Evolutionary conservation across 352 stramenopile genomes (phyloP).

Genomic region (Plasmopara halstedii): DNA sequence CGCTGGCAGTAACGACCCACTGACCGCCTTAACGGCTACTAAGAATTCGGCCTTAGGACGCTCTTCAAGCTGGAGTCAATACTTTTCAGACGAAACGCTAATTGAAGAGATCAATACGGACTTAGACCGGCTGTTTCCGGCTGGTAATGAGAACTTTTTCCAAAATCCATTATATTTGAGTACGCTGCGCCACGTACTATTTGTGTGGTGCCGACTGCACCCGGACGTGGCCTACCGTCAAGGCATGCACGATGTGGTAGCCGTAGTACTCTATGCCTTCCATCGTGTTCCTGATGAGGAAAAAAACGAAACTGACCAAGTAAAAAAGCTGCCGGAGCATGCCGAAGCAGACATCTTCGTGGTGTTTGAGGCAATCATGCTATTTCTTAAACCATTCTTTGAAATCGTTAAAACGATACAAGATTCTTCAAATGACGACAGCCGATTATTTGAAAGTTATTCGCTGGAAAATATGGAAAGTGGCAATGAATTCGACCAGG

Average conservation of each 20-base stretch:
- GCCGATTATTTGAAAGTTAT: slow-evolving; percentile 18
- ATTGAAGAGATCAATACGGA: slow-evolving; percentile 81
- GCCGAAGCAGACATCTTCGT: slow-evolving; percentile 63
- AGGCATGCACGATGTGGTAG: slow-evolving; percentile 79
- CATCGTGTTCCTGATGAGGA: slow-evolving; percentile 12
- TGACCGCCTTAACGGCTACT: slow-evolving; percentile 24
- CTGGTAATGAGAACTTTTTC: slow-evolving; percentile 70
- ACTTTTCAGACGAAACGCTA: slow-evolving; percentile 59
- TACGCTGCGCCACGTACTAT: slow-evolving; percentile 67
- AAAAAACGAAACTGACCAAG: slow-evolving; percentile 1
- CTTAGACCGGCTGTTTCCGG: slow-evolving; percentile 62
- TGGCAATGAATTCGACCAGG: slow-evolving; percentile 13
- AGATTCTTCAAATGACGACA: background rate
- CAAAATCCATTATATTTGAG: slow-evolving; percentile 57
- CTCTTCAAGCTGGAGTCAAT: slow-evolving; percentile 43
- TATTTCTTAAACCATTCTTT: slow-evolving; percentile 75
- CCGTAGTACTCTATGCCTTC: slow-evolving; percentile 72
- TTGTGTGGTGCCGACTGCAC: slow-evolving; percentile 78
- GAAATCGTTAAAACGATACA: slow-evolving; percentile 46
- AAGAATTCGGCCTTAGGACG: background rate
- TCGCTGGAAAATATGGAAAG: slow-evolving; percentile 15
- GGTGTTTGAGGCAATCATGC: slow-evolving; percentile 68
- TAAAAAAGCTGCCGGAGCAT: slow-evolving; percentile 23
- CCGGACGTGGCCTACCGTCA: slow-evolving; percentile 78
- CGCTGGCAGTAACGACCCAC: slow-evolving; percentile 33